phyloP scores from a whole-genome alignment of 805 yeast species.

The Yarrowia alimentaria region DNA sequence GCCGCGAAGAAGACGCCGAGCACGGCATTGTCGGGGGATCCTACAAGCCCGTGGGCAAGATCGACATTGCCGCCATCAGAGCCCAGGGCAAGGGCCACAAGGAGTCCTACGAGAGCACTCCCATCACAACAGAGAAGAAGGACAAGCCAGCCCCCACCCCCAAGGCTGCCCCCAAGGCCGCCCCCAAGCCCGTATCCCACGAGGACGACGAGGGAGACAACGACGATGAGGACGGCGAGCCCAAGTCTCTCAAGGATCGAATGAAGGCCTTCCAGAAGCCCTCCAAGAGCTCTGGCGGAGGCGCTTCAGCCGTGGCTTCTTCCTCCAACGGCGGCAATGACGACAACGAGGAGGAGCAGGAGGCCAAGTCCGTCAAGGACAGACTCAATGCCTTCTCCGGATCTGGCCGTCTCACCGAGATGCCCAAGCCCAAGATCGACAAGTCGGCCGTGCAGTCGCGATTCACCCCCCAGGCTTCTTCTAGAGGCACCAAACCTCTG shows the following conservation, averaged over 20 bases:
- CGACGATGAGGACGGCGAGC: conserved; percentile 1
- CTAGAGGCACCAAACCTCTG: conserved; percentile 39
- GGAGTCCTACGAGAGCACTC: conserved; percentile 28
- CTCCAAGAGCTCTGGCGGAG: conserved; percentile 3
- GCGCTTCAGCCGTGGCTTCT: neutral
- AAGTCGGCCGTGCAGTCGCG: conserved; percentile 31
- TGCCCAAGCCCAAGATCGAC: conserved; percentile 61
- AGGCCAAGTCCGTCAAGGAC: conserved; percentile 36
- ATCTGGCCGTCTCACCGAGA: conserved; percentile 56
- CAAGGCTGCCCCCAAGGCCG: conserved; percentile 9
- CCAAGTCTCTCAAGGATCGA: conserved; percentile 26
- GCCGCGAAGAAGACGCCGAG: conserved; percentile 43
- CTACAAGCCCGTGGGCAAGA: conserved; percentile 63
- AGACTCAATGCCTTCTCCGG: conserved; percentile 40
- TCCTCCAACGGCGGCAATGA: conserved; percentile 7
- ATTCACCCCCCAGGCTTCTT: conserved; percentile 12
- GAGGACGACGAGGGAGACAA: conserved; percentile 10
- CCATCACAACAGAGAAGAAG: conserved; percentile 22
- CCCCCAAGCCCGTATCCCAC: conserved; percentile 17
- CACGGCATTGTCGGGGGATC: conserved; percentile 61
- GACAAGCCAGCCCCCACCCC: conserved; percentile 1
- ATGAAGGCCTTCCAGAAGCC: conserved; percentile 25
- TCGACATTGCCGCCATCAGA: conserved; percentile 49
- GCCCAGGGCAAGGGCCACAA: conserved; percentile 39
- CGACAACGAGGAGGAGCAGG: conserved; percentile 32